Evolutionary conservation across 139 green algal species (phyloP), one percentile per base, ranked within the genome.

Genomic region (Volvox reticuliferus): DNA sequence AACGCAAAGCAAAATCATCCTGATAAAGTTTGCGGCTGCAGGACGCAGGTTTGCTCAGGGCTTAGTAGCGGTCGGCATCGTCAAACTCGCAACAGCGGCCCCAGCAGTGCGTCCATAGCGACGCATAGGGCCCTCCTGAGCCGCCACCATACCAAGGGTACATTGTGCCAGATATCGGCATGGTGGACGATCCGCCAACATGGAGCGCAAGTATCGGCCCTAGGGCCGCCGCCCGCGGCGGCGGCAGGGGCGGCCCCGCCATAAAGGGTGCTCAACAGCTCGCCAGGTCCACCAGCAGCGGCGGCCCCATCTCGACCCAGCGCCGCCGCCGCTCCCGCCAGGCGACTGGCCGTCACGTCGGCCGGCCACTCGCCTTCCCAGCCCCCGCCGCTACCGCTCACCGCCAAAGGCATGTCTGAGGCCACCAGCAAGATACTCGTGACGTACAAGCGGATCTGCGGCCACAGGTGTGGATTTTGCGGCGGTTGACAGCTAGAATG

Each of bases 61-160:
- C 9, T 55, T 55, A 55, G 44, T 55, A 9, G 44, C 44, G 44
- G 44, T 14, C 5, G 44, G 9, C 12, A 73, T n/a, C 32, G 50
- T 86, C 50, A 88, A 22, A 88, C 2, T 24, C 82, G 30, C 73
- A 90, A 75, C 86, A 83, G 73, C 69, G 73, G 86, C 86, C 30
- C 22, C 86, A 90, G 73, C 19, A 83, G 21, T 0, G 71, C 30
- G 21, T 90, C 86, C 50, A 90, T 22, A 2, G 32, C 32, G 1
- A 77, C 37, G 13, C 68, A 80, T 14, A 83, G 3, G 14, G 50
- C 50, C 86, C 86, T 77, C 50, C 86, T 73, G 50, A 76, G 2
- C 73, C 32, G 68, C 86, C 86, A 90, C 86, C 86, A 90, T 30
- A 90, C 71, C 50, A 83, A n/a, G 30, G 86, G 86, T 22, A 90